Base-by-base conservation (phyloP, 1,284 basidiomycete species). In the Phellopilus nigrolimitatus region DNA sequence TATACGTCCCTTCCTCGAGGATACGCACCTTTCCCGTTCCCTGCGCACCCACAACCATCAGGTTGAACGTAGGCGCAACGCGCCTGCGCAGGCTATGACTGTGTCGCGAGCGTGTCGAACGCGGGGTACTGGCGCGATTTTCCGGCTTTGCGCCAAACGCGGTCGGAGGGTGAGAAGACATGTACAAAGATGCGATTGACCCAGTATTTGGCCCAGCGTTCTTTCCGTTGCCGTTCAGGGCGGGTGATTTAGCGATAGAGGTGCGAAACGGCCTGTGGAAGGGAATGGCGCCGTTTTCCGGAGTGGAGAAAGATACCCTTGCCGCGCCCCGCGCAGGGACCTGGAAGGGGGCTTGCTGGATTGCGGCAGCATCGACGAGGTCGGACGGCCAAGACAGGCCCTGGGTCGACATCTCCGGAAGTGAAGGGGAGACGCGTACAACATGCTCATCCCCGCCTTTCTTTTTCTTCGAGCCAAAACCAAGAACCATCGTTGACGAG, bases 31-130 rank as follows among this genome's bases (percentile, higher is more conserved):
- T 91, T 47, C 88, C 88, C 2, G 84, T 88, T 47, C 84, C 82
- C 62, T 79, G 78, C n/a, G 78, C 80, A 50, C 88, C 88, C 30
- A 80, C 86, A 46, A 90, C 84, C 86, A 91, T 89, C 47, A 91
- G 66, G 61, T 91, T 91, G 71, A 91, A 90, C 3, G 85, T 85
- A 6, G 86, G 84, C 12, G 85, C 74, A n/a, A 77, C 67, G 44
- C 81, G 77, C 59, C 79, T 76, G 57, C 83, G 78, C 28, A 39
- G 42, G 28, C 50, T 52, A 61, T 80, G 79, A 55, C 72, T 75
- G 55, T 74, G 73, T 59, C 80, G 75, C 56, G 70, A 72, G 50
- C 72, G 64, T 22, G 70, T 64, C 47, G 68, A 61, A 7, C 60
- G 59, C n/a, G 63, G 66, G 38, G 64, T 61, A 52, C 64, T 61